Evolutionary conservation across 2,329 filamentous ascomycete species (phyloP).

Genomic region (Lecanicillium sp.): DNA sequence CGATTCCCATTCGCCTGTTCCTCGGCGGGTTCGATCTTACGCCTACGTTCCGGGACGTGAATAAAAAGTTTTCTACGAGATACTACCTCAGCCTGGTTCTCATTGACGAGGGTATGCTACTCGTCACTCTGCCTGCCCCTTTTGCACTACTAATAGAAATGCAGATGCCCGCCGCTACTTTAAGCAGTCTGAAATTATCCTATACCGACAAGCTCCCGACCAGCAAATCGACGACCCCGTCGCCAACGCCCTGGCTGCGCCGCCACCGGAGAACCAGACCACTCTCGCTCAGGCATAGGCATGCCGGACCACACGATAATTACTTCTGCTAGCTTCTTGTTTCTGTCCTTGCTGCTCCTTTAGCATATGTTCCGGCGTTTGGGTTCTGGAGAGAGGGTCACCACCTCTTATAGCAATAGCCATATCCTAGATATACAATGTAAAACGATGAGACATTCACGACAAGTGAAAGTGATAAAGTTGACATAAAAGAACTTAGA

Average conservation of each 20-base stretch:
- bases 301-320: constrained; percentile 11
- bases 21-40: constrained; percentile 95
- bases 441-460: too few species aligned
- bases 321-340: constrained; percentile 1
- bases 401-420: too few species aligned
- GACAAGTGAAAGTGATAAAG: too few species aligned
- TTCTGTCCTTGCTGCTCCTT: constrained; percentile 15
- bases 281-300: constrained; percentile 27
- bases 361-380: constrained; percentile 34
- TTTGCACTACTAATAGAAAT: background rate
- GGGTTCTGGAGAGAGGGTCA: constrained; percentile 12
- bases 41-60: constrained; percentile 96
- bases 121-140: background rate
- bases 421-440: too few species aligned
- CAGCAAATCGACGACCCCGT: constrained; percentile 28
- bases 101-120: constrained; percentile 75
- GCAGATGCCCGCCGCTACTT: constrained; percentile 93
- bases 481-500: too few species aligned
- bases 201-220: constrained; percentile 75
- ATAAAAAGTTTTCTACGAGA: constrained; percentile 98
- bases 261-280: constrained; percentile 38
- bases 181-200: constrained; percentile 97
- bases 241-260: constrained; percentile 29
- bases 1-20: constrained; percentile 94
- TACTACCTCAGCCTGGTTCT: constrained; percentile 96